Evolutionary conservation across 495 filamentous ascomycete species (phyloP), one percentile per base, ranked within the genome.

Genomic region (Neurospora sp.): DNA sequence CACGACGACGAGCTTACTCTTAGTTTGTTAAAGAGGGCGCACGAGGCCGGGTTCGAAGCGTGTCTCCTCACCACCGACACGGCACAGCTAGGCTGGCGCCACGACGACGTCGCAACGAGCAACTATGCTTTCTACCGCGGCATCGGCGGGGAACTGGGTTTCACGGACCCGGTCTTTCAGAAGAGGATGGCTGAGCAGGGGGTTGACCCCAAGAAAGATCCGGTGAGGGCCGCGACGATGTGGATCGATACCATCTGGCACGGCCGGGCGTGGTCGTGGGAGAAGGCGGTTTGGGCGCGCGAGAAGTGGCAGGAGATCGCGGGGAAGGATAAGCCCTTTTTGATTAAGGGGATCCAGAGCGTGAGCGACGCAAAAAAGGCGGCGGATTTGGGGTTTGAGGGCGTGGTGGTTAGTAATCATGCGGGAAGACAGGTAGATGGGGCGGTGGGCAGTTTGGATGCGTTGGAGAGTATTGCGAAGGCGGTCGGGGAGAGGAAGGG

Each of bases 51-150:
- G 1, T 91, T 83, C 78, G 79, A 78, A 20, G 88, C 85, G 16
- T 79, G 91, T 7, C 83, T 91, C 53, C 85, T 92, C 0, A 91
- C 90, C 1, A 82, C 91, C 0, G 90, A 92, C 78, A 90, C 88
- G 1, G 88, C 83, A 70, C 82, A 82, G 9, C 79, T 91, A 40
- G 81, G 83, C 14, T 91, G 89, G 90, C 83, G 90, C 65, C 91
- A 89, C 0, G 83, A 82, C 2, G 90, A 92, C 77, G 82, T 92
- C 35, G 90, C 92, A 75, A 85, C 86, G 39, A 90, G 83, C 39
- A 91, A 87, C 69, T 75, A 85, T 8, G 86, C 88, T 79, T 78
- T 91, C 82, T 59, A 89, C 78, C 78, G 79, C 38, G 85, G 85
- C 5, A 75, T 81, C 18, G 85, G 86, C 16, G 82, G 83, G 71